These are phyloP conservation scores for Blepharisma stoltei DNA, from an alignment of 73 alveolate species.

Conservation along the genomic window DNA sequence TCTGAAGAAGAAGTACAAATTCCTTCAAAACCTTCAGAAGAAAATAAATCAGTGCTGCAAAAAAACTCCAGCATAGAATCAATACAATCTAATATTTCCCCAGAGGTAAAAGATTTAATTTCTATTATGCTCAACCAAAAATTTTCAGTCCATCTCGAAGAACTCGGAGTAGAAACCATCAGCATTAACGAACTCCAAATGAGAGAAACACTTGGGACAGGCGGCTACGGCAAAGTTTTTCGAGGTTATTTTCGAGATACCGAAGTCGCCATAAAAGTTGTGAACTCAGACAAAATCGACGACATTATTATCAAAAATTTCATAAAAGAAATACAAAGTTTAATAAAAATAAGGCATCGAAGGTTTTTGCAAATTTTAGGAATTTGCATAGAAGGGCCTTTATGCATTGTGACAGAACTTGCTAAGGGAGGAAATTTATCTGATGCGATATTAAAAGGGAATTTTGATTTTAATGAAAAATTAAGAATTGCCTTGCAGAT, in stretches of 20 bases:
- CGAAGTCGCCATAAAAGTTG: conserved; percentile 29
- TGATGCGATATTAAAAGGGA: not conserved
- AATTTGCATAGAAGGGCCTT: conserved; percentile 30
- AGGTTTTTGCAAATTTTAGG: conserved; percentile 11
- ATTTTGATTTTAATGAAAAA: conserved; percentile 2
- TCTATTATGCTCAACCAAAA: not conserved
- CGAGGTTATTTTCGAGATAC: conserved; percentile 26
- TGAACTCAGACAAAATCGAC: conserved; percentile 13
- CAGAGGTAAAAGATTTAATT: not conserved
- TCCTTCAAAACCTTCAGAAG: not conserved
- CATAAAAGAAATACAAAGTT: conserved; percentile 24
- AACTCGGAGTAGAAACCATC: conserved; percentile 16
- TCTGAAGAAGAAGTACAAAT: not conserved
- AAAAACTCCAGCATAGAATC: not conserved
- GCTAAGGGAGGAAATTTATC: conserved; percentile 31
- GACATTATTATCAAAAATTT: not conserved
- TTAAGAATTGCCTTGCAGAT: conserved; percentile 8
- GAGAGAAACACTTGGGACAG: conserved; percentile 12
- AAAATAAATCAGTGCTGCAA: not conserved
- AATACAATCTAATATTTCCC: not conserved
- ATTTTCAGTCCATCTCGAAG: not conserved
- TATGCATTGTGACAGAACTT: conserved; percentile 30
- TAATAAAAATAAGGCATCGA: conserved; percentile 21
- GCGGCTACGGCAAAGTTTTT: conserved; percentile 28
- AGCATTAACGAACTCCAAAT: not conserved